Evolutionary conservation across 2,329 filamentous ascomycete species (phyloP).

Genomic region (Trichoderma endophyticum): DNA sequence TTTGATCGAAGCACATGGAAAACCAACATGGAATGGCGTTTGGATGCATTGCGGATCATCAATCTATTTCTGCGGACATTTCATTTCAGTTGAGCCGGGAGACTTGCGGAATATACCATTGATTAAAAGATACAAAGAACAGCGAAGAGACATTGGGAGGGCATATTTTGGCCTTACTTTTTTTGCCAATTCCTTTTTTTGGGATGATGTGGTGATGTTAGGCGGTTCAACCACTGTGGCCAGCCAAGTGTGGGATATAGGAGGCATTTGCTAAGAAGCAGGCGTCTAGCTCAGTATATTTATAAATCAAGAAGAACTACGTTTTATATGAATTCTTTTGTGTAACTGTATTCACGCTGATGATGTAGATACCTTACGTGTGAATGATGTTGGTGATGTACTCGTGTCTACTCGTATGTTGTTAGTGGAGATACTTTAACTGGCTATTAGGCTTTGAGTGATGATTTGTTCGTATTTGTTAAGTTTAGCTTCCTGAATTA

Average conservation of each 20-base stretch:
- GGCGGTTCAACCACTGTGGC: background rate
- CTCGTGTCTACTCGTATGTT: background rate
- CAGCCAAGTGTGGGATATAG: background rate
- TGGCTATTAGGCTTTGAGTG: background rate
- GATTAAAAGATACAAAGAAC: background rate
- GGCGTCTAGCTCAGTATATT: background rate
- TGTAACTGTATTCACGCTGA: background rate
- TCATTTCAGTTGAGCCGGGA: background rate
- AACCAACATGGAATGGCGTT: conserved; percentile 11
- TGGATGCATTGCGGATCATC: conserved; percentile 14
- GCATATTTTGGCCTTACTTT: background rate
- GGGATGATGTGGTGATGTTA: background rate
- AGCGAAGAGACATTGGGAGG: background rate
- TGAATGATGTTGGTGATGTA: background rate
- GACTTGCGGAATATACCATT: background rate
- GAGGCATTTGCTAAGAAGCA: background rate
- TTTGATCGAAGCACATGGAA: background rate
- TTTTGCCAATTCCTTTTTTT: background rate
- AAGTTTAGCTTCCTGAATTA: background rate
- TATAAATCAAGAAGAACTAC: background rate
- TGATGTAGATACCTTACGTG: background rate
- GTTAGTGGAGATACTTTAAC: background rate
- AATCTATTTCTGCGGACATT: background rate
- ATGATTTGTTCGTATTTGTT: background rate
- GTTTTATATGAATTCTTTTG: background rate